These are phyloP conservation scores for Coriaria nepalensis DNA, from an alignment of 306 rosid genomes.

Conservation along the genomic window DNA sequence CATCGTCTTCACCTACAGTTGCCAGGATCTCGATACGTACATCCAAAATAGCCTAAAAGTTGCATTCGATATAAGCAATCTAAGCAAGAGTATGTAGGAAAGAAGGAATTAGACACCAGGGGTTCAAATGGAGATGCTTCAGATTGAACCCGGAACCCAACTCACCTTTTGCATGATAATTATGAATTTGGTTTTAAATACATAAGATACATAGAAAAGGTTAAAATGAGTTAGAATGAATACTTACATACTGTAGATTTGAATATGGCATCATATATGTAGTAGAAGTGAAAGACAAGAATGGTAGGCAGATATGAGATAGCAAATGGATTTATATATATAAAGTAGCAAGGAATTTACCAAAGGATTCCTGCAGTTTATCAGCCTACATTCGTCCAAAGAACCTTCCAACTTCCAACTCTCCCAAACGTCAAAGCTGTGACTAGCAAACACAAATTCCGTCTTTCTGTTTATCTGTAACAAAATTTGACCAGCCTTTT, in stretches of 20 bases:
- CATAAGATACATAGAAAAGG: too few relatives aligned
- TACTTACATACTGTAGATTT: too few relatives aligned
- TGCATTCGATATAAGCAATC: not conserved
- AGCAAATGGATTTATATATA: conserved; percentile 8
- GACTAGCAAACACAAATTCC: conserved; percentile 96
- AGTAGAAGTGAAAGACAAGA: not conserved
- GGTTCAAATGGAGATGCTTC: not conserved
- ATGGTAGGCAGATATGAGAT: conserved; percentile 5
- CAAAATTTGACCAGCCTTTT: not conserved
- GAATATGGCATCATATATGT: not conserved
- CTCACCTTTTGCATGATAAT: too few relatives aligned
- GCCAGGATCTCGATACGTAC: conserved; percentile 78
- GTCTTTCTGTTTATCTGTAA: conserved; percentile 84
- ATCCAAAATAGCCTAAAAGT: conserved; percentile 73
- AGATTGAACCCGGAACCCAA: too few relatives aligned
- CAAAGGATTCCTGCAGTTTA: conserved; percentile 71
- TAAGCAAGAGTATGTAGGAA: not conserved
- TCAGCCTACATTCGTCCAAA: conserved; percentile 76
- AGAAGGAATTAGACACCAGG: not conserved
- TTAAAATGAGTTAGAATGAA: too few relatives aligned
- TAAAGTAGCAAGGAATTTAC: conserved; percentile 31
- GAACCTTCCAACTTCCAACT: conserved; percentile 83
- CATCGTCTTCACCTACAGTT: conserved; percentile 60
- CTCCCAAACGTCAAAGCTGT: conserved; percentile 99
- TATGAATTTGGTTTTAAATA: too few relatives aligned